Evolutionary conservation across 1,284 basidiomycete genomes (phyloP).

Genomic region (Cryptococcus maquisensis): DNA sequence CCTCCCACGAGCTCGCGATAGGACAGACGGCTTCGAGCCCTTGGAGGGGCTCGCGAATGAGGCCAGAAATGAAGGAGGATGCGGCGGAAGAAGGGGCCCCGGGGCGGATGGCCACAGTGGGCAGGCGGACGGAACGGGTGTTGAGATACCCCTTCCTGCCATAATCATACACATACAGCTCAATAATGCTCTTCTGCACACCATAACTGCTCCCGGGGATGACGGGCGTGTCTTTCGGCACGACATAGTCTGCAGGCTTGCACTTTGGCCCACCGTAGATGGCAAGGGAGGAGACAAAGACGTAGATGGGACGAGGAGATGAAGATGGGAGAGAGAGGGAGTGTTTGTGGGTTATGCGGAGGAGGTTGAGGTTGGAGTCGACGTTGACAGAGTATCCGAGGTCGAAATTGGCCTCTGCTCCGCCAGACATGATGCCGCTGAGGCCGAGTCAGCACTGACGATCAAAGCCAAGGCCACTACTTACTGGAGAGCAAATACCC

Average conservation of each 20-base stretch:
- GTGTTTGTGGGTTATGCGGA: slow-evolving; percentile 54
- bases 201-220: slow-evolving; percentile 61
- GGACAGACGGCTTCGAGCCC: slow-evolving; percentile 56
- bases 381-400: slow-evolving; percentile 59
- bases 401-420: slow-evolving; percentile 62
- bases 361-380: slow-evolving; percentile 57
- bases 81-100: slow-evolving; percentile 58
- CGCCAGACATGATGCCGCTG: slow-evolving; percentile 64
- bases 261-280: slow-evolving; percentile 63
- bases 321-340: slow-evolving; percentile 22
- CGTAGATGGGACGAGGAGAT: slow-evolving; percentile 53
- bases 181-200: slow-evolving; percentile 58
- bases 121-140: slow-evolving; percentile 60
- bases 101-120: slow-evolving; percentile 60
- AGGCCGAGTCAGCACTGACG: neutral
- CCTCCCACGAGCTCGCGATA: slow-evolving; percentile 46
- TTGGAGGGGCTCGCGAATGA: slow-evolving; percentile 63
- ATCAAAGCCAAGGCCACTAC: slow-evolving; percentile 5
- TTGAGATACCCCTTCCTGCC: slow-evolving; percentile 61
- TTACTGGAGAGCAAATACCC: slow-evolving; percentile 47
- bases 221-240: slow-evolving; percentile 54
- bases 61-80: slow-evolving; percentile 61
- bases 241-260: slow-evolving; percentile 38
- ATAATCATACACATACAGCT: slow-evolving; percentile 62
- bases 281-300: slow-evolving; percentile 61